Evolutionary conservation across 169 alveolate species (phyloP).

Genomic region (Plasmodium cynomolgi): DNA sequence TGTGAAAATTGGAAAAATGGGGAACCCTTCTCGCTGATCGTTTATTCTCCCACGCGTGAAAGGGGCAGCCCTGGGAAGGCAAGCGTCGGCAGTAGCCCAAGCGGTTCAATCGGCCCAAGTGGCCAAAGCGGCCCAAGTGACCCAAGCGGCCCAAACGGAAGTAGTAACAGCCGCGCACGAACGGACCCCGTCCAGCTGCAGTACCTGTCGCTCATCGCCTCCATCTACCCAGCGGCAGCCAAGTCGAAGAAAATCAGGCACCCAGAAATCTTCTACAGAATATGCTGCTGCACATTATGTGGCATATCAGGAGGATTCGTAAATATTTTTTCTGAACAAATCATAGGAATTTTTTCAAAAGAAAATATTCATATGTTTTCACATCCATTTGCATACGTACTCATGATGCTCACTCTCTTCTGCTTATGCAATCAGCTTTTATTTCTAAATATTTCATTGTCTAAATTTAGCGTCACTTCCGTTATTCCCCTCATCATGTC

Average conservation of each 20-base stretch:
- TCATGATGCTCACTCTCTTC: slow-evolving; percentile 28
- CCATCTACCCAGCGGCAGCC: background rate
- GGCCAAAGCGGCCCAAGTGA: background rate
- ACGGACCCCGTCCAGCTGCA: background rate
- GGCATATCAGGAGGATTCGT: slow-evolving; percentile 74
- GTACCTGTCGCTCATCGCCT: slow-evolving; percentile 18
- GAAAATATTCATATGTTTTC: slow-evolving; percentile 31
- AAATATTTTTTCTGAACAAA: slow-evolving; percentile 57
- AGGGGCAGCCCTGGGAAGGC: background rate
- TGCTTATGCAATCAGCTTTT: slow-evolving; percentile 49
- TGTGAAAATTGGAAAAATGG: background rate
- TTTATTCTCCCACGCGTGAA: background rate
- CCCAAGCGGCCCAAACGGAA: background rate
- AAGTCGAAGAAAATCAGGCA: background rate
- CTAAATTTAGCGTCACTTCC: slow-evolving; percentile 43
- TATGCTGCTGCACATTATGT: slow-evolving; percentile 45
- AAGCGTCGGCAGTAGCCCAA: background rate
- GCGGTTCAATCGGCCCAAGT: background rate
- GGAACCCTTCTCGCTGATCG: background rate
- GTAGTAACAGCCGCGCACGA: background rate
- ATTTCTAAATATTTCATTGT: slow-evolving; percentile 37
- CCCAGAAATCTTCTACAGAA: slow-evolving; percentile 29
- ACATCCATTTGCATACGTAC: slow-evolving; percentile 24
- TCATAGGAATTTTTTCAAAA: slow-evolving; percentile 27
- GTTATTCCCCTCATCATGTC: slow-evolving; percentile 70